Evolutionary conservation across 2,329 filamentous ascomycete genomes (phyloP), one percentile per base, ranked within the genome.

Genomic region (Pestalotiopsis sp.): DNA sequence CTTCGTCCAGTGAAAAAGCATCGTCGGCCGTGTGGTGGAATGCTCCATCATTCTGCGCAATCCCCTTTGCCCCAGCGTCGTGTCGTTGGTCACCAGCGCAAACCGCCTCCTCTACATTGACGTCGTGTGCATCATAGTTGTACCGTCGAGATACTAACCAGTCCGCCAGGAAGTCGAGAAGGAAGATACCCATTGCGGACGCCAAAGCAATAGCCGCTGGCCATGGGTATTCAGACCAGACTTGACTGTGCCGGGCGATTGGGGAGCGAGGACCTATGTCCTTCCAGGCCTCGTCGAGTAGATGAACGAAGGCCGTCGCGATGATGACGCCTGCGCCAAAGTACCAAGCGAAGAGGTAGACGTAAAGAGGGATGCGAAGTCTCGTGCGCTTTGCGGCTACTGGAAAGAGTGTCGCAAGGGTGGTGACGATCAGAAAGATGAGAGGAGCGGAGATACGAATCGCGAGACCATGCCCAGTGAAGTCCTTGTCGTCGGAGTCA

Each of bases 291-390:
- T 95, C 95, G 0, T 90, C 91, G 11, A 98, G 86, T 2, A 95
- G 84, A 79, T 98, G 95, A 79, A 98, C 95, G 79, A 97, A 97
- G 0, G 95, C 94, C 1, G 95, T 98, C 4, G 93, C 92, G 72
- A 98, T 89, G 76, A 98, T 98, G 72, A 98, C 94, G 58, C 95
- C 95, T 0, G 94, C 96, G 72, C 95, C 95, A 77, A 98, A 94
- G 81, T 95, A 97, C 78, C 97, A 97, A 73, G 92, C 92, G 67
- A 95, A 82, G 79, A 97, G 97, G 81, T 97, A 97, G 4, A 89
- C 87, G 80, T 89, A 89, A 69, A 90, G 87, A 2, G 92, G 91
- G 0, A 95, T 84, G 12, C 86, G 87, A 72, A 93, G 81, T 58
- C 84, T 82, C 61, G 89, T 84, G 70, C 88, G 85, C 39, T 87